A percentile compares a stretch with the other conserved stretches of the same genome.
phyloP scores from a whole-genome alignment of 306 rosid species.

The Biancaea sappan region DNA sequence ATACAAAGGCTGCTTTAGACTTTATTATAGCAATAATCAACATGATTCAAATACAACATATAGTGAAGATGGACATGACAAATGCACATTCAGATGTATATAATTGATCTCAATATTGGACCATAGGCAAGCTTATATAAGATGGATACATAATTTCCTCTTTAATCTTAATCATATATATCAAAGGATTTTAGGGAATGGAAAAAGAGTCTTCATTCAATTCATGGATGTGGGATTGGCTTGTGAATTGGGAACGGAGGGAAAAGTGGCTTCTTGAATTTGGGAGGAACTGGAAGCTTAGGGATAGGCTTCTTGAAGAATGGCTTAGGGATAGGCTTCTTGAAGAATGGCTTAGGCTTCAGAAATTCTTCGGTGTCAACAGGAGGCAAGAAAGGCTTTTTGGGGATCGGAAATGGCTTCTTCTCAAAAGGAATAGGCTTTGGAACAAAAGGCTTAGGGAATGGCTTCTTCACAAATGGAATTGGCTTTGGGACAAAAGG shows the following conservation, averaged over 20 bases:
- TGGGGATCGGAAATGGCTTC: not conserved
- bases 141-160: no score
- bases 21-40: no score
- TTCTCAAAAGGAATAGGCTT: constrained; percentile 6
- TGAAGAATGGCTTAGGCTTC: constrained; percentile 7
- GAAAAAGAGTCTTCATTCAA: not conserved
- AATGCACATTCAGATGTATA: no score
- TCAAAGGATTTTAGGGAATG: not conserved
- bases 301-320: constrained; percentile 21
- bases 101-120: not conserved
- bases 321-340: constrained; percentile 17
- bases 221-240: constrained; percentile 23
- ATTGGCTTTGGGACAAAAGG: not conserved
- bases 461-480: no score
- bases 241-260: constrained; percentile 14
- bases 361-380: not conserved
- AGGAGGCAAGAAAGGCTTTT: constrained; percentile 31
- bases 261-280: constrained; percentile 19
- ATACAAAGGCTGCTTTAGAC: no score
- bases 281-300: constrained; percentile 20
- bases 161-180: not conserved
- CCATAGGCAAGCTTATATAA: not conserved
- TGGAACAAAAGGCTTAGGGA: constrained; percentile 2
- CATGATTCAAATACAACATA: no score
- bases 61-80: no score